Base-by-base conservation (phyloP, 2,329 filamentous ascomycete genomes). In the Aspergillus glaucus region DNA sequence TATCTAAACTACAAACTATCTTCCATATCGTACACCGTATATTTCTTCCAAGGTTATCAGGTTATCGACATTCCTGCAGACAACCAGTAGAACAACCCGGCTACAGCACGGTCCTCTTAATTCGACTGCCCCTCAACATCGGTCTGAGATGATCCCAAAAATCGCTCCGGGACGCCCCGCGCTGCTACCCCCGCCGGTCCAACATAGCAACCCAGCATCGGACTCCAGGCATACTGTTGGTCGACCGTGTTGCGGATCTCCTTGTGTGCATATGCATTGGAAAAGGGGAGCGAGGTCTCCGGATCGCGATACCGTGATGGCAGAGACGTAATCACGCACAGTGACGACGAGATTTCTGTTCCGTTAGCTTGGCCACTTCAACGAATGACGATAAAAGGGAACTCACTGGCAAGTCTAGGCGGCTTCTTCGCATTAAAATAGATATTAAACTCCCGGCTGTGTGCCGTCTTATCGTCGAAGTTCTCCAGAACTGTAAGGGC, bases 291-390 rank as follows among this genome's bases (percentile, higher is more conserved):
- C 0, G 88, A 87, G 0, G 92, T 97, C 57, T 81, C 79, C 0
- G 90, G 88, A 66, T 98, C 93, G 21, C 84, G 81, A 68, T 94
- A 97, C 47, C 82, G 82, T 10, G 92, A 93, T 4, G 85, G 81
- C 46, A 85, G 80, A 60, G 85, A 86, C 1, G 89, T 96, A 63
- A 97, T 91, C 44, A 84, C 85, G 67, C 93, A 98, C 28, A 85
- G 74, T 41, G 78, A 72, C 52, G 66, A 68, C 48, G 61, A 70
- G 53, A 64, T 71, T 70, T 73, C 72, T 75, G 44, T 24, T n/a
- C 22, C 28, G 34, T 34, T 39, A 45, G 21, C 34, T n/a, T 14
- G 8, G 34, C 9, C 12, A 36, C 12, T 43, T 45, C 32, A 41
- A 22, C 19, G 7, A 41, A 15, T 44, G 56, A 54, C 55, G 55